Evolutionary conservation across 148 eudicot species (phyloP).

Genomic region (Vaccinium myrtillus): DNA sequence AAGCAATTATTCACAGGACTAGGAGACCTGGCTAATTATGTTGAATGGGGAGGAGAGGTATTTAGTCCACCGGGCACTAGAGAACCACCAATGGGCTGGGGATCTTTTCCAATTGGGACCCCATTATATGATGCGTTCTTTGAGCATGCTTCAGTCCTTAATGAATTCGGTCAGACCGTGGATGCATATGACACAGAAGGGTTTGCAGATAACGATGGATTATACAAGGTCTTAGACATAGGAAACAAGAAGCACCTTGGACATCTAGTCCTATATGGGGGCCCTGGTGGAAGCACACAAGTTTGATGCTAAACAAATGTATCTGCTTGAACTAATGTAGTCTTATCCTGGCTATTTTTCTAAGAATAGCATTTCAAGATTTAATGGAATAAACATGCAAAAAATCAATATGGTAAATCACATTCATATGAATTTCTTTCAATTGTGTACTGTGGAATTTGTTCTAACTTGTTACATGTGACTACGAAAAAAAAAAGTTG

Average conservation of each 20-base stretch:
- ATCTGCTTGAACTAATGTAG: too few species aligned
- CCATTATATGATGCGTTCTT: background rate
- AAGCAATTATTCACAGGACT: background rate
- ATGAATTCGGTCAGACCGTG: background rate
- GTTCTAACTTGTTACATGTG: too few species aligned
- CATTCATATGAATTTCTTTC: too few species aligned
- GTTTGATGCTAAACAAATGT: too few species aligned
- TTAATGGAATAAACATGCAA: too few species aligned
- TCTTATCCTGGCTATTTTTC: too few species aligned
- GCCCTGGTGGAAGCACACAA: too few species aligned
- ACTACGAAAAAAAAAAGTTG: too few species aligned
- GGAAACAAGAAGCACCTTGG: background rate
- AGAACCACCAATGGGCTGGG: background rate
- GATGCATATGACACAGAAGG: background rate
- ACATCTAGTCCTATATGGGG: background rate
- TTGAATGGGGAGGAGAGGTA: background rate
- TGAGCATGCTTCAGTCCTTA: background rate
- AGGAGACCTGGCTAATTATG: background rate
- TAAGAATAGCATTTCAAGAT: too few species aligned
- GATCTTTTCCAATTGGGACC: background rate
- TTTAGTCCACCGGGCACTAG: background rate
- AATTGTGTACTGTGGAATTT: too few species aligned
- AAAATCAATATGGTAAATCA: too few species aligned
- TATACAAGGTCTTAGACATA: background rate
- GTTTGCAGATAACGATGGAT: background rate